A percentile compares a stretch with the other conserved stretches of the same genome.
These are phyloP conservation scores for Picea glauca DNA, from an alignment of 75 land plant species.

Conservation along the genomic window DNA sequence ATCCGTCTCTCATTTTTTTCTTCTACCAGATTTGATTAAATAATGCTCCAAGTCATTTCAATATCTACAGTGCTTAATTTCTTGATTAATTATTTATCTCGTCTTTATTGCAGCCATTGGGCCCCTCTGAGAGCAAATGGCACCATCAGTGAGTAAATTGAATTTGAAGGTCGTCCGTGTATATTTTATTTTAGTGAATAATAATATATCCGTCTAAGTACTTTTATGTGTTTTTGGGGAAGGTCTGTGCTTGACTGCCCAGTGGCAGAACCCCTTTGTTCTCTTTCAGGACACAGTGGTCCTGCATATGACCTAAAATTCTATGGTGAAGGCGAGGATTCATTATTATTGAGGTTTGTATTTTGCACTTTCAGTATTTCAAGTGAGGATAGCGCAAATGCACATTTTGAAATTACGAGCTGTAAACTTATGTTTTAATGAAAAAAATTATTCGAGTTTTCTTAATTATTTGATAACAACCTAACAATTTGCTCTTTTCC, in stretches of 20 bases:
- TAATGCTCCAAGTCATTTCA: too few species aligned
- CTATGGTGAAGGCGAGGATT: slow-evolving; percentile 50
- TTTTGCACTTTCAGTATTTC: background rate
- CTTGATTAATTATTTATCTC: too few species aligned
- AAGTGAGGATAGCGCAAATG: background rate
- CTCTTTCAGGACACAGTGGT: slow-evolving; percentile 50
- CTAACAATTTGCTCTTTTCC: background rate
- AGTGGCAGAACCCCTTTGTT: slow-evolving; percentile 40
- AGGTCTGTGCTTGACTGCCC: slow-evolving; percentile 16
- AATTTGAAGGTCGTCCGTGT: too few species aligned
- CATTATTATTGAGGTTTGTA: slow-evolving; percentile 57
- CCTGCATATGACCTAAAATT: slow-evolving; percentile 78
- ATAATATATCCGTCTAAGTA: too few species aligned
- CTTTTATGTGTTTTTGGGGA: background rate
- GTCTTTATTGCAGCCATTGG: too few species aligned
- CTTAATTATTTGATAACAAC: background rate
- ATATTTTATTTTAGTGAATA: too few species aligned
- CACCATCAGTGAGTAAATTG: too few species aligned
- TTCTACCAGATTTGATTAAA: too few species aligned
- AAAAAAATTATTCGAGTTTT: background rate
- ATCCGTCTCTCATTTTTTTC: too few species aligned
- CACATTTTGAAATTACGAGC: background rate
- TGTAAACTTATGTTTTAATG: background rate
- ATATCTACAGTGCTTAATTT: too few species aligned
- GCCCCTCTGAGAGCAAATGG: too few species aligned